These are phyloP conservation scores for Lupinus albus DNA, from an alignment of 306 rosid genomes.

Conservation along the genomic window DNA sequence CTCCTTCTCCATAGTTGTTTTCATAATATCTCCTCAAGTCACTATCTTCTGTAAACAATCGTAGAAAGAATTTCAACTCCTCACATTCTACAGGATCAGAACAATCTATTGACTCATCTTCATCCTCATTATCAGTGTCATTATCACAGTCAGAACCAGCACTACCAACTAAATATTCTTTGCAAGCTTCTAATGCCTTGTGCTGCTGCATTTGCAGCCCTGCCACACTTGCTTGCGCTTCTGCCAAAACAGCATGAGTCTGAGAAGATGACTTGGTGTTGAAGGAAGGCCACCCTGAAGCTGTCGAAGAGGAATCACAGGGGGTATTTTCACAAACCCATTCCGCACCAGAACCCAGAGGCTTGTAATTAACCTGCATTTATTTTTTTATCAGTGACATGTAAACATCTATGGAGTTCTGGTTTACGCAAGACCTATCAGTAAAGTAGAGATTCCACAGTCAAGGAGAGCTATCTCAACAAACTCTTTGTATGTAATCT, in stretches of 20 bases:
- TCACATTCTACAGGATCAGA: constrained; percentile 39
- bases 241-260: constrained; percentile 15
- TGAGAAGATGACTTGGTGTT: constrained; percentile 8
- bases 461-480: neutral
- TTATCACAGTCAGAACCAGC: constrained; percentile 38
- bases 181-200: constrained; percentile 46
- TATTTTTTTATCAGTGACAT: neutral
- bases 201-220: constrained; percentile 42
- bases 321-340: neutral
- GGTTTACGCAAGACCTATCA: neutral
- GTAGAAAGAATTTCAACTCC: constrained; percentile 45
- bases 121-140: constrained; percentile 24
- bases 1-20: constrained; percentile 46
- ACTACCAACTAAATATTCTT: constrained; percentile 37
- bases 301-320: neutral
- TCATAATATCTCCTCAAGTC: constrained; percentile 57
- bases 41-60: constrained; percentile 47
- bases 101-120: constrained; percentile 29
- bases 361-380: constrained; percentile 2
- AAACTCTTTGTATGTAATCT: neutral
- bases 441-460: neutral
- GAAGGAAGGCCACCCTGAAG: constrained; percentile 38
- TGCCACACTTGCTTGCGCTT: constrained; percentile 23
- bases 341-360: constrained; percentile 2
- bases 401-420: neutral